Evolutionary conservation across 306 rosid species (phyloP).

Genomic region (apple (Malus domestica)): ASM211411v1 NC_041789.1:23714001-23714500

Average conservation of each 20-base stretch:
- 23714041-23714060: neutral
- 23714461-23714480: constrained; percentile 1
- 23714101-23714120: neutral
- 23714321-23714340: neutral
- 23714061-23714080: neutral
- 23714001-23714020: neutral
- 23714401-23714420: constrained; percentile 34
- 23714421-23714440: constrained; percentile 4
- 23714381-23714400: neutral
- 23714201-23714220: neutral
- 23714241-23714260: neutral
- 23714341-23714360: constrained; percentile 27
- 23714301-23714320: neutral
- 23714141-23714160: neutral
- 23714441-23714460: neutral
- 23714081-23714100: neutral
- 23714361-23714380: neutral
- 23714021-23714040: neutral
- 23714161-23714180: neutral
- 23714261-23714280: neutral
- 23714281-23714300: neutral
- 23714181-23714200: neutral
- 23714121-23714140: neutral
- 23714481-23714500: constrained; percentile 31
- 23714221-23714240: neutral